Conservation (phyloP, 306 rosid species). For the Trifolium subterraneum region DNA sequence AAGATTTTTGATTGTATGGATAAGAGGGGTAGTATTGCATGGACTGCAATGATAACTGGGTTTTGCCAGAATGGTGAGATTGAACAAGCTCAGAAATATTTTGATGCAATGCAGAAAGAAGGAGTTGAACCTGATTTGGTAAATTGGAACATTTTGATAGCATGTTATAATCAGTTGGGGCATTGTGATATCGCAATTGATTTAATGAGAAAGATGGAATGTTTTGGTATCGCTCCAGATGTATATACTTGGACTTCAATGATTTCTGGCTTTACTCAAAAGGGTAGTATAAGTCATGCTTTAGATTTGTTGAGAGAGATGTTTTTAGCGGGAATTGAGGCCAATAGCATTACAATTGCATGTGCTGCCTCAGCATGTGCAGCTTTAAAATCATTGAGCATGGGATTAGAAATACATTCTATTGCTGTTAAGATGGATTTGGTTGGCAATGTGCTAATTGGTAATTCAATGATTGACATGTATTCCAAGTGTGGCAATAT, state of each 20-base stretch:
- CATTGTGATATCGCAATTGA: conserved; percentile 68
- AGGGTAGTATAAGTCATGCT: conserved; percentile 61
- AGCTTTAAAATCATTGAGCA: conserved; percentile 60
- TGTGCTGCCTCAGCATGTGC: conserved; percentile 80
- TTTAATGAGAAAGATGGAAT: conserved; percentile 86
- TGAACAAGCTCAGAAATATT: conserved; percentile 61
- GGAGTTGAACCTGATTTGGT: conserved; percentile 72
- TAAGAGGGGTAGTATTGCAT: conserved; percentile 62
- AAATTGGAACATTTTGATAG: conserved; percentile 86
- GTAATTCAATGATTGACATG: conserved; percentile 85
- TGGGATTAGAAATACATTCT: conserved; percentile 76
- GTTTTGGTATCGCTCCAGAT: conserved; percentile 70
- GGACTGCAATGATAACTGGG: conserved; percentile 80
- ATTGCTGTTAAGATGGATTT: conserved; percentile 69
- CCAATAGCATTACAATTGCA: conserved; percentile 70
- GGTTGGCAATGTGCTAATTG: conserved; percentile 53
- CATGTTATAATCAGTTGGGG: conserved; percentile 72
- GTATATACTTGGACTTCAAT: conserved; percentile 95
- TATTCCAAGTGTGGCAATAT: conserved; percentile 82
- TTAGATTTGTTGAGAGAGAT: conserved; percentile 72
- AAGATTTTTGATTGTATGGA: conserved; percentile 67
- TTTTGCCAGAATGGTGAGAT: conserved; percentile 66
- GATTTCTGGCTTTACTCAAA: conserved; percentile 89
- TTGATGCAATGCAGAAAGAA: conserved; percentile 65
- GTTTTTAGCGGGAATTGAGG: conserved; percentile 65